Base-by-base conservation (phyloP, 257 asterid genomes). In the Rehmannia glutinosa region DNA sequence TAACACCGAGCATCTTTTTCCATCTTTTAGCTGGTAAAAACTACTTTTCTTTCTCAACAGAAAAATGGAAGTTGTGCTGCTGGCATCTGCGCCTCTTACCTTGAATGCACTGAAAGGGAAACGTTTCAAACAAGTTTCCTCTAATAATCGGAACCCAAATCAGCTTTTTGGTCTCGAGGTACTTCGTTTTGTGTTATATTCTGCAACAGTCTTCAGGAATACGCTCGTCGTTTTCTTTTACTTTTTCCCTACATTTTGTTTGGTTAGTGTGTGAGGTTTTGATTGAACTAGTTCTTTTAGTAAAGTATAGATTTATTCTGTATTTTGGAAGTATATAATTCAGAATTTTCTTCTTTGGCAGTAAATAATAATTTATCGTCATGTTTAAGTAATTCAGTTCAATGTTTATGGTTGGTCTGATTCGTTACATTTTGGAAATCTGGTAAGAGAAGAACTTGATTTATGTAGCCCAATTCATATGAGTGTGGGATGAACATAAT, bases 21-120 rank as follows among this genome's bases (percentile, higher is more conserved):
- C n/a, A n/a, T n/a, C n/a, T n/a, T n/a, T n/a, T n/a, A n/a, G n/a
- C n/a, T n/a, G n/a, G n/a, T n/a, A n/a, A n/a, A n/a, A n/a, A n/a
- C n/a, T n/a, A n/a, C n/a, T n/a, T n/a, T n/a, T n/a, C n/a, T n/a
- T n/a, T n/a, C n/a, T n/a, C n/a, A 58, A 19, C 21, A 33, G 45
- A 28, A 66, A 42, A 32, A 81, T 78, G 83, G 79, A 71, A 43
- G 69, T 55, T 49, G 54, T 56, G 66, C 32, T 53, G 10, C 23
- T 38, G 59, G 70, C 46, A 3, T 70, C 67, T 46, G 28, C 71
- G 25, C 71, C 63, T 39, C 21, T 54, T 13, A 47, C 53, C 53
- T 63, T 51, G 43, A 56, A 21, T 41, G 60, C 64, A 10, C 32
- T 63, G 36, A 25, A 66, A 42, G 30, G 46, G 43, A 62, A 68